phyloP scores from a whole-genome alignment of 2,329 filamentous ascomycete genomes.

The Plenodomus biglobosus region DNA sequence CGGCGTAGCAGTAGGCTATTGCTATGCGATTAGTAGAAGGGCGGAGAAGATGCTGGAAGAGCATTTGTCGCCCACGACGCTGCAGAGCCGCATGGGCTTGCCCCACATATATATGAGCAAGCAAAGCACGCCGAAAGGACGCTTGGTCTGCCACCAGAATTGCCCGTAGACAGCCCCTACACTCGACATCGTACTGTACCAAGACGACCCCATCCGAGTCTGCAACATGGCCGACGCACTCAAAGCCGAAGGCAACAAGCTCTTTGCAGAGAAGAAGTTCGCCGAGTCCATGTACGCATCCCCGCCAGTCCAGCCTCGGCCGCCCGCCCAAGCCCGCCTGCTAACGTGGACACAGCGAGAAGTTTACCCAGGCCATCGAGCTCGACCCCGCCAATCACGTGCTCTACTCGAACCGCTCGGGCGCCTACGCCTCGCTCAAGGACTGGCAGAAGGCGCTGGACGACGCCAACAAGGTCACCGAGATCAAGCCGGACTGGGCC shows the following conservation, averaged over 20 bases:
- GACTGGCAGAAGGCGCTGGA: constrained; percentile 81
- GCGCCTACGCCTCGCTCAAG: constrained; percentile 81
- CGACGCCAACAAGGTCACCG: constrained; percentile 90
- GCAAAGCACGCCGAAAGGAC: neutral
- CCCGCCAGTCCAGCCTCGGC: constrained; percentile 7
- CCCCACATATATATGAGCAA: neutral
- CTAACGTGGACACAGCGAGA: constrained; percentile 62
- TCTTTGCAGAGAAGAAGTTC: constrained; percentile 97
- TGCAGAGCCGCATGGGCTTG: neutral
- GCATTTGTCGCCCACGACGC: constrained; percentile 3
- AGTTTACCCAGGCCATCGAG: constrained; percentile 91
- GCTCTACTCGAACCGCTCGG: constrained; percentile 96
- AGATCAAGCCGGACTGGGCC: constrained; percentile 96
- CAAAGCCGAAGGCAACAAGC: constrained; percentile 97
- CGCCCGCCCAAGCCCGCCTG: constrained; percentile 2
- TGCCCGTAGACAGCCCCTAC: too few species aligned
- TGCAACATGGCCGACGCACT: constrained; percentile 71
- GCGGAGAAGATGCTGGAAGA: constrained; percentile 7
- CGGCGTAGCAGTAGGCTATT: too few species aligned
- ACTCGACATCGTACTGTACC: too few species aligned
- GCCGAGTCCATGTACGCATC: constrained; percentile 84
- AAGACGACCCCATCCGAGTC: neutral
- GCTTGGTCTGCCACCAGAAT: neutral
- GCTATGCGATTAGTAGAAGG: neutral
- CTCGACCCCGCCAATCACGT: constrained; percentile 90